Percentiles rank a stretch among this genome's conserved stretches.
phyloP scores from a whole-genome alignment of 805 yeast species.

The Sugiyamaella mastotermitis region DNA sequence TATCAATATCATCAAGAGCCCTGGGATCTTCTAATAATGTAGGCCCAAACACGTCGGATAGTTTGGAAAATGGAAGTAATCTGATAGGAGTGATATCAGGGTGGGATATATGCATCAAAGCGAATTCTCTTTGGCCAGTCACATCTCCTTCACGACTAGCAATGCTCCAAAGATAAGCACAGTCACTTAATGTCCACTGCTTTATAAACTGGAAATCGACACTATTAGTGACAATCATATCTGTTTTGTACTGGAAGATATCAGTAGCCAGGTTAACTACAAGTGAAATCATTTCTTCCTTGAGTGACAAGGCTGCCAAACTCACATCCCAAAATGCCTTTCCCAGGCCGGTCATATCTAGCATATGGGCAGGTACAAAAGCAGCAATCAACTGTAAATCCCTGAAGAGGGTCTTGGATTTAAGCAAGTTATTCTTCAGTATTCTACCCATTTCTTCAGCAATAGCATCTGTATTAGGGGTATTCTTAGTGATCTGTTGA shows the following conservation, averaged over 20 bases:
- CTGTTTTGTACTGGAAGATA: constrained; percentile 21
- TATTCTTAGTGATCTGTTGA: constrained; percentile 7
- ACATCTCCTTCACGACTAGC: constrained; percentile 26
- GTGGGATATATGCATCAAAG: constrained; percentile 25
- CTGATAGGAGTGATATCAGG: constrained; percentile 23
- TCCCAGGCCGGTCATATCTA: constrained; percentile 27
- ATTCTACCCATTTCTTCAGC: constrained; percentile 29
- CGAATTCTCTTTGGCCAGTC: constrained; percentile 25
- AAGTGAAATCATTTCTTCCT: constrained; percentile 21
- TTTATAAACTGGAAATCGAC: constrained; percentile 12
- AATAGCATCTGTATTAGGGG: constrained; percentile 28
- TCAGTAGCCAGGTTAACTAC: constrained; percentile 21
- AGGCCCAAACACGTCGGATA: constrained; percentile 20
- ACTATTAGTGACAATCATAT: constrained; percentile 12
- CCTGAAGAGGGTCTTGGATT: constrained; percentile 28
- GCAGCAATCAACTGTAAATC: constrained; percentile 32
- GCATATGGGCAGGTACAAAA: constrained; percentile 25
- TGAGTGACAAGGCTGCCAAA: constrained; percentile 28
- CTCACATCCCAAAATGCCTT: constrained; percentile 34
- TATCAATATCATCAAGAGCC: constrained; percentile 20
- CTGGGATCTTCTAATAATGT: constrained; percentile 16
- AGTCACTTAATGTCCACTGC: constrained; percentile 20
- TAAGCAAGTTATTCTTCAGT: constrained; percentile 22
- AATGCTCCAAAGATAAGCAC: constrained; percentile 25
- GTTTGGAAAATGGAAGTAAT: constrained; percentile 21